Evolutionary conservation across 2,329 filamentous ascomycete species (phyloP).

Genomic region (Drechslerella coelobrocha): DNA sequence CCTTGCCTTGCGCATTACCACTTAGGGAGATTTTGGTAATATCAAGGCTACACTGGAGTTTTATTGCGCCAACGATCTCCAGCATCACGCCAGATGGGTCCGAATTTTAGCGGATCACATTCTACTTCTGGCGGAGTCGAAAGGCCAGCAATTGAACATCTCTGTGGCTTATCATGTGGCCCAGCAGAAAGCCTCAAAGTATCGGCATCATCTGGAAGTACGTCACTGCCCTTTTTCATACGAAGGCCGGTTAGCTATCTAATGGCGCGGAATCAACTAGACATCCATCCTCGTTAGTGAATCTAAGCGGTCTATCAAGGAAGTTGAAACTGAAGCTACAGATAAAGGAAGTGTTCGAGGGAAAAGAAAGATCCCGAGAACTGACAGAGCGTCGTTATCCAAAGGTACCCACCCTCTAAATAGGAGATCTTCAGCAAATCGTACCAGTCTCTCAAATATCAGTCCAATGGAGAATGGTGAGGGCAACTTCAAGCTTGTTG

Average conservation of each 20-base stretch:
- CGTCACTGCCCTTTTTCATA: not conserved
- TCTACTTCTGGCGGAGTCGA: slow-evolving; percentile 27
- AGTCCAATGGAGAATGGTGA: not conserved
- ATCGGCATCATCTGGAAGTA: slow-evolving; percentile 39
- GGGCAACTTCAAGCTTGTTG: slow-evolving; percentile 28
- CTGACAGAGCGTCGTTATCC: slow-evolving; percentile 27
- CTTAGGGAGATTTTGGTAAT: slow-evolving; percentile 26
- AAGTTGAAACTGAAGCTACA: slow-evolving; percentile 7
- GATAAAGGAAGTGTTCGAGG: slow-evolving; percentile 34
- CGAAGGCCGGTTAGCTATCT: not conserved
- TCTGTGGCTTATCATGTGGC: slow-evolving; percentile 40
- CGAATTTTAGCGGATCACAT: slow-evolving; percentile 37
- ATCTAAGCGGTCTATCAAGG: slow-evolving; percentile 14
- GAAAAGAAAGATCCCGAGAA: slow-evolving; percentile 33
- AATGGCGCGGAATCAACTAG: not conserved
- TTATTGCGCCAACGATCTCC: slow-evolving; percentile 37
- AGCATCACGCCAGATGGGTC: slow-evolving; percentile 35
- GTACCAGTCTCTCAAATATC: not conserved
- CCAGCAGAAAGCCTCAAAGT: slow-evolving; percentile 29
- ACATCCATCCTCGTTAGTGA: slow-evolving; percentile 19
- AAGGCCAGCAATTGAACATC: slow-evolving; percentile 20
- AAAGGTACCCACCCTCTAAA: slow-evolving; percentile 40
- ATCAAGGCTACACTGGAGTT: slow-evolving; percentile 38
- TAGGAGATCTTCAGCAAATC: slow-evolving; percentile 6
- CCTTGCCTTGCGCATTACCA: too few species aligned